Conservation (phyloP, 768 basidiomycete genomes). For the Clitopilus passeckerianus region DNA sequence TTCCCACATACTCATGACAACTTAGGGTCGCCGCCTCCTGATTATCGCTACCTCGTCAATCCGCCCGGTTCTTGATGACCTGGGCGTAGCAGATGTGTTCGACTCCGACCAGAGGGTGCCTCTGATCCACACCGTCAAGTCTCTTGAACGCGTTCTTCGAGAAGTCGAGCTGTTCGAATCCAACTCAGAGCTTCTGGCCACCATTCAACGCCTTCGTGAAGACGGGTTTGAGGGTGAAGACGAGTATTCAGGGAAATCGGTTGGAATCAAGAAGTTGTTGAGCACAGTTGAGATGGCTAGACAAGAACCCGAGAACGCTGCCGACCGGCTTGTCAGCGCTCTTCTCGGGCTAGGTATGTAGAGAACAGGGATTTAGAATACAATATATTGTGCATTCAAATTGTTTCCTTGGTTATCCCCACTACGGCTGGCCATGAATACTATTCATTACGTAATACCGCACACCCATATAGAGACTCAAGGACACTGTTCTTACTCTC, state of each 20-base stretch:
- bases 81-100: constrained; percentile 86
- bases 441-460: background rate
- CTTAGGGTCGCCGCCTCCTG: constrained; percentile 83
- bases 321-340: constrained; percentile 60
- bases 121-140: constrained; percentile 65
- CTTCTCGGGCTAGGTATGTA: constrained; percentile 51
- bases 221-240: constrained; percentile 61
- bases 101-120: constrained; percentile 85
- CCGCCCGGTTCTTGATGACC: constrained; percentile 77
- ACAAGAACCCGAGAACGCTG: constrained; percentile 86
- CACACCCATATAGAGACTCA: background rate
- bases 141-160: constrained; percentile 72
- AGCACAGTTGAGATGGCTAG: constrained; percentile 94
- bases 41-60: constrained; percentile 92
- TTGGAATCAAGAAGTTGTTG: constrained; percentile 93
- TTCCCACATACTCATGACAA: constrained; percentile 3
- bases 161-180: constrained; percentile 75
- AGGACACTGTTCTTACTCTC: background rate
- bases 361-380: background rate
- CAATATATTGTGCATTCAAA: background rate
- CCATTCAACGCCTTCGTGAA: constrained; percentile 63
- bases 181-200: constrained; percentile 46
- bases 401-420: background rate
- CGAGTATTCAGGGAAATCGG: constrained; percentile 44
- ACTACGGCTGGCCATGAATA: too few relatives aligned